Evolutionary conservation across 352 stramenopile genomes (phyloP), one percentile per base, ranked within the genome.

Genomic region (Phytophthora chlamydospora): DNA sequence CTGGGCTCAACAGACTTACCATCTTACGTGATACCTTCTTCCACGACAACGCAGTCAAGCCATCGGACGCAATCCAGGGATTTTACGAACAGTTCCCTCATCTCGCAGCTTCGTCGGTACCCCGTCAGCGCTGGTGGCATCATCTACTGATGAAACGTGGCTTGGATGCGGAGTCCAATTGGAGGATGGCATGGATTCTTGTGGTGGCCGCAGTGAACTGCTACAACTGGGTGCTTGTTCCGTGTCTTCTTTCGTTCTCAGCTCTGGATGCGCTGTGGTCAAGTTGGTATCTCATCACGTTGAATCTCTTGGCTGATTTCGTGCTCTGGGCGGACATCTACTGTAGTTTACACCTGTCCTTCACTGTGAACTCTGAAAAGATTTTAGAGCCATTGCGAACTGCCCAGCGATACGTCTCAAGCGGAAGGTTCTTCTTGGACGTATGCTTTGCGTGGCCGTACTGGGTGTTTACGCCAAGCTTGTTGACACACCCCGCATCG

Each of bases 201-300:
- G 41, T 63, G 7, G 50, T 89, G 12, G 61, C 81, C 19, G 33
- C 73, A 4, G 55, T 73, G 27, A 59, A 71, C 24, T 77, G 70
- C 50, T 87, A 86, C 67, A 84, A 88, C 48, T 88, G 77, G 80
- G 56, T 85, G 3, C 39, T 74, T 12, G 47, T 86, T 6, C 79
- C 77, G 0, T 52, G 87, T 3, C 69, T 84, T 33, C 73, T 89
- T 11, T 65, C 75, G 11, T 89, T 89, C 43, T 47, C 61, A 27
- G 39, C 38, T 21, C 47, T 89, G 42, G 74, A 49, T 41, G 71
- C 27, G 33, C 61, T 47, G 48, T 69, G 46, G 57, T 27, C 35
- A 11, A 63, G 58, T 27, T 73, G 63, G 50, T 59, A 64, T 34
- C 61, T 87, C 27, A 58, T 62, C 17, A 48, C 60, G 12, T 13